A percentile compares a stretch with the other conserved stretches of the same genome.
These are phyloP conservation scores for Glycine latifolia DNA, from an alignment of 306 rosid species.

Conservation along the genomic window DNA sequence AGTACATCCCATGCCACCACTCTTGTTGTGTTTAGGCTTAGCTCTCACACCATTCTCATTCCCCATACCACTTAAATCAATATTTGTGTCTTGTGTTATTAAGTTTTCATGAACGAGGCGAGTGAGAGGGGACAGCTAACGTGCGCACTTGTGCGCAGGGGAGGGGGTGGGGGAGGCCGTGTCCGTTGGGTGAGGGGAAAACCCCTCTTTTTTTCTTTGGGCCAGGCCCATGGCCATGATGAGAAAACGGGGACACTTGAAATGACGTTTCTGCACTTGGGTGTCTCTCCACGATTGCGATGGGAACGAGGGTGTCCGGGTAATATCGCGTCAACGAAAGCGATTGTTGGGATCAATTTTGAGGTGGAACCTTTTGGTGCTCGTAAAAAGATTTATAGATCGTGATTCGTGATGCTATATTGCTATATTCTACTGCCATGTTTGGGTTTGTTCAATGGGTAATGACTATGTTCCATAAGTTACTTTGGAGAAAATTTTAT, in stretches of 20 bases:
- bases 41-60: not conserved
- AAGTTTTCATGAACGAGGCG: too few species aligned
- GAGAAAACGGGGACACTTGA: not conserved
- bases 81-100: too few species aligned
- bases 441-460: constrained; percentile 8
- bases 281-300: not conserved
- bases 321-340: constrained; percentile 38
- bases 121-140: constrained; percentile 70
- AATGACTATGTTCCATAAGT: too few species aligned
- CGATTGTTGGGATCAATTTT: constrained; percentile 22
- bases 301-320: constrained; percentile 32
- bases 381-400: not conserved
- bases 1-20: too few species aligned
- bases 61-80: not conserved
- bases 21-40: too few species aligned
- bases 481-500: too few species aligned
- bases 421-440: not conserved
- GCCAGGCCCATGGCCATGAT: constrained; percentile 47
- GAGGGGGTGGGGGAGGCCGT: constrained; percentile 14
- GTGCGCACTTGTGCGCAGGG: constrained; percentile 72
- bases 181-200: constrained; percentile 62
- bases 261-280: constrained; percentile 47
- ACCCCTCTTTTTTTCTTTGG: constrained; percentile 39
- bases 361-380: constrained; percentile 1
- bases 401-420: too few species aligned